phyloP scores from a whole-genome alignment of 805 yeast genomes.

The Yamadazyma paraphyllophila region DNA sequence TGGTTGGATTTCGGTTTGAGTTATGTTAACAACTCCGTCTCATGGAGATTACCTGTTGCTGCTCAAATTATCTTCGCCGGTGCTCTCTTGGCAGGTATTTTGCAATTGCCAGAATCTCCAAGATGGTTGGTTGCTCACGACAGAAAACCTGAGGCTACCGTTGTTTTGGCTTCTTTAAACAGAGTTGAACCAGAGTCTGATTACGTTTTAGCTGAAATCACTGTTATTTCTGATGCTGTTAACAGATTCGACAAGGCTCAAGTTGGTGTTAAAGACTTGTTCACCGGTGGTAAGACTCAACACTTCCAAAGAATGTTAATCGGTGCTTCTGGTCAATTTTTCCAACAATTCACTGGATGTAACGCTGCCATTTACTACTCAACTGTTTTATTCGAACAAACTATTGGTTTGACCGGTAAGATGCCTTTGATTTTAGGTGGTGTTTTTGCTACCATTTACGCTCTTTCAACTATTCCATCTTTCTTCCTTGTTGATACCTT shows the following conservation, averaged over 20 bases:
- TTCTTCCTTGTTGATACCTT: constrained; percentile 42
- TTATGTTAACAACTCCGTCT: constrained; percentile 47
- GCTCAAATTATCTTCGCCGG: constrained; percentile 63
- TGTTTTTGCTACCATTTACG: constrained; percentile 59
- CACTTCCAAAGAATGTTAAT: constrained; percentile 55
- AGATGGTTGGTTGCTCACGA: constrained; percentile 63
- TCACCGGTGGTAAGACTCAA: constrained; percentile 56
- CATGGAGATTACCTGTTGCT: constrained; percentile 48
- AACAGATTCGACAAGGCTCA: constrained; percentile 47
- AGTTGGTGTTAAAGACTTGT: constrained; percentile 43
- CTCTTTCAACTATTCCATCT: constrained; percentile 49
- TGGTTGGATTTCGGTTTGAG: constrained; percentile 68
- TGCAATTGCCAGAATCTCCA: constrained; percentile 66
- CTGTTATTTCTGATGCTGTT: constrained; percentile 48
- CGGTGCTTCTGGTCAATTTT: constrained; percentile 71
- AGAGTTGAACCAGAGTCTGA: constrained; percentile 35
- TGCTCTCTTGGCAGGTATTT: constrained; percentile 36
- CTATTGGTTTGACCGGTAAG: constrained; percentile 43
- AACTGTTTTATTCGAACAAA: constrained; percentile 70
- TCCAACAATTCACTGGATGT: constrained; percentile 91
- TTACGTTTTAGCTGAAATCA: constrained; percentile 43
- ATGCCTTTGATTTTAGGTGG: constrained; percentile 63
- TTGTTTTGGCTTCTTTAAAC: constrained; percentile 40
- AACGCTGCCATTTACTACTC: constrained; percentile 92
- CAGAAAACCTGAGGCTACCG: constrained; percentile 29